Evolutionary conservation across 2,329 filamentous ascomycete species (phyloP), one percentile per base, ranked within the genome.

Genomic region (Cryoendolithus antarcticus): DNA sequence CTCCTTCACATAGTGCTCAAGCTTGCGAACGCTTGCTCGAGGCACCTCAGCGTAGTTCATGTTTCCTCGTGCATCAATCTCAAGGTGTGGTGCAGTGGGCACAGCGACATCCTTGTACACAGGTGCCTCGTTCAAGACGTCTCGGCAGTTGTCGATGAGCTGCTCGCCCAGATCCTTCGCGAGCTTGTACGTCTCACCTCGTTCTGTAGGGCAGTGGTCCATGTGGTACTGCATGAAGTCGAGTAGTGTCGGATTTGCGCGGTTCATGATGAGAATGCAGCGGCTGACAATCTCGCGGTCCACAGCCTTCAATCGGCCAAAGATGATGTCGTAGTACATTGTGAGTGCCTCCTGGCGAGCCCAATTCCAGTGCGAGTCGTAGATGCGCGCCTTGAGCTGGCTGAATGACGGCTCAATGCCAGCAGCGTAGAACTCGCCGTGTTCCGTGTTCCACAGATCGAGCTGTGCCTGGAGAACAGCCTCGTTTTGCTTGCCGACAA

Each of bases 211-310:
- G 67, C 89, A 96, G 69, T 96, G 91, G 56, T 98, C 91, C 56
- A 98, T 98, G 67, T 98, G 91, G 55, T 98, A 96, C 61, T 98
- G 91, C 91, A 98, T 98, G 65, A 95, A 98, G 52, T 98, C 89
- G 42, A 98, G 75, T 1, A 98, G 77, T 29, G 85, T 82, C 2
- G 91, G 91, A 60, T 96, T 98, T 28, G 91, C 94, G 46, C 91
- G 83, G 70, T 95, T 98, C 91, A 98, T 98, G 65, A 98, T 91
- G 50, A 86, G 83, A 57, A 98, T 96, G 66, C 91, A 98, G 61
- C 88, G 88, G 65, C 88, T 95, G 59, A 98, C 91, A 54, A 96
- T 98, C 63, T 98, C 91, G 47, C 91, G 84, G 56, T 98, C 91
- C 31, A 98, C 83, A 36, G 80, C 85, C 68, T 91, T 78, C 39